phyloP scores from a whole-genome alignment of 345 rosid genomes.

The Psidium friedrichsthalianum region DNA sequence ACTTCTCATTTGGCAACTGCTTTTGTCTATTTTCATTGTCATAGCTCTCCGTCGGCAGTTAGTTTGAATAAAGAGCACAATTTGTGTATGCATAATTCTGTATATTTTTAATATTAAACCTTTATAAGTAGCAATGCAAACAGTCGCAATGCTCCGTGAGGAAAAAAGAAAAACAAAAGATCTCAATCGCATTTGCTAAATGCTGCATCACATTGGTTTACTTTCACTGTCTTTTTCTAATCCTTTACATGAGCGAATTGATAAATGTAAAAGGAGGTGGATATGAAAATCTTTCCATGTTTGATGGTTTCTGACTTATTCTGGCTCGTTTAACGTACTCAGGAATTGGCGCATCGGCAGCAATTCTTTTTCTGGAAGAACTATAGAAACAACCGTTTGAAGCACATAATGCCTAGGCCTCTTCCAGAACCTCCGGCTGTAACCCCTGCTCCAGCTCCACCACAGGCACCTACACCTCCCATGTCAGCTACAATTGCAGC shows the following conservation, averaged over 20 bases:
- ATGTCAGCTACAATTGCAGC: slow-evolving; percentile 29
- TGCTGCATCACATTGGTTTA: not conserved
- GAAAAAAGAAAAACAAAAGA: not conserved
- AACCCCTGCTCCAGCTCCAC: slow-evolving; percentile 23
- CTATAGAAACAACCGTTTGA: slow-evolving; percentile 84
- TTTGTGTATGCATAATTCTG: not conserved
- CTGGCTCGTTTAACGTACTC: not conserved
- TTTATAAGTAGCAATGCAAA: not conserved
- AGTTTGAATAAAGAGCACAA: not conserved
- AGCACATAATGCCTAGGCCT: slow-evolving; percentile 84
- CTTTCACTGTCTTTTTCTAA: not conserved
- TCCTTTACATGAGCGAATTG: not conserved
- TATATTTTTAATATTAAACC: not conserved
- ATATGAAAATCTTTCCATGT: not conserved
- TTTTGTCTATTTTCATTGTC: not conserved
- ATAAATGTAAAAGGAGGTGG: not conserved
- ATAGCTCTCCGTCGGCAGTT: not conserved
- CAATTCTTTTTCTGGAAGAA: slow-evolving; percentile 98
- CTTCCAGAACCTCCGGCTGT: slow-evolving; percentile 76
- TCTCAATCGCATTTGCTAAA: not conserved
- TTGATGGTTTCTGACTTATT: not conserved
- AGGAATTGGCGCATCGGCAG: slow-evolving; percentile 96
- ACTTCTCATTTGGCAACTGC: not conserved
- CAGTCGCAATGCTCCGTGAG: not conserved
- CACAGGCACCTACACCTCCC: slow-evolving; percentile 30